Evolutionary conservation across 108 stramenopile genomes (phyloP).

Genomic region (Conticribra guillardii): DNA sequence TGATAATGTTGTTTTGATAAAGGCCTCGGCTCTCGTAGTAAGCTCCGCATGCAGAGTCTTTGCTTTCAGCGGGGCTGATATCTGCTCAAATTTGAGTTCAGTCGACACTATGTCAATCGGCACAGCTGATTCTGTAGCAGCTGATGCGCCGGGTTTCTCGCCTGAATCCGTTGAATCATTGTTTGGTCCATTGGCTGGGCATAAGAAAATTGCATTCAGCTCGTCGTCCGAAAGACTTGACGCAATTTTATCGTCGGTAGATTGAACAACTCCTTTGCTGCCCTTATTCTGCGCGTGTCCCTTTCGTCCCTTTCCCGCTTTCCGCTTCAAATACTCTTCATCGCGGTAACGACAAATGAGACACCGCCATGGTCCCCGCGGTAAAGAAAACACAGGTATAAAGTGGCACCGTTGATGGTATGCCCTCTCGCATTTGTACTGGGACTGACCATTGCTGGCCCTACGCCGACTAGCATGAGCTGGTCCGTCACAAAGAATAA

Average conservation of each 20-base stretch:
- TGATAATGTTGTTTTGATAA: constrained; percentile 40
- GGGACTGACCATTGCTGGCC: not conserved
- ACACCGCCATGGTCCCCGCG: constrained; percentile 80
- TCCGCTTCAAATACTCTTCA: constrained; percentile 30
- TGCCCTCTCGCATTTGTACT: constrained; percentile 67
- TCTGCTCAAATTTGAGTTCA: constrained; percentile 32
- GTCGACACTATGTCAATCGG: not conserved
- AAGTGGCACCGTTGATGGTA: constrained; percentile 92
- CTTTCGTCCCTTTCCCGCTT: constrained; percentile 8
- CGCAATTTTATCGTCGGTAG: not conserved
- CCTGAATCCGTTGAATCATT: too few relatives aligned
- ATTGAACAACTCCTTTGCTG: not conserved
- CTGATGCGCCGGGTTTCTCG: too few relatives aligned
- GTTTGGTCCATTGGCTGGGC: not conserved
- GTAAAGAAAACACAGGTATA: constrained; percentile 73
- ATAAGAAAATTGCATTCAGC: constrained; percentile 39
- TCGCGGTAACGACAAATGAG: constrained; percentile 63
- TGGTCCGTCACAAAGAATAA: constrained; percentile 77
- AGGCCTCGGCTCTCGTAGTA: constrained; percentile 23
- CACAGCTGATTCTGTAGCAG: not conserved
- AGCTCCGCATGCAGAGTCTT: constrained; percentile 37
- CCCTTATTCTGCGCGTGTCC: not conserved
- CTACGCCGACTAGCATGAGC: constrained; percentile 21
- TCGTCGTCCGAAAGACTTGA: constrained; percentile 18
- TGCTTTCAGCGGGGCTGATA: constrained; percentile 43